Evolutionary conservation across 2,329 filamentous ascomycete species (phyloP), one percentile per base, ranked within the genome.

Genomic region (Fusarium subglutinans): DNA sequence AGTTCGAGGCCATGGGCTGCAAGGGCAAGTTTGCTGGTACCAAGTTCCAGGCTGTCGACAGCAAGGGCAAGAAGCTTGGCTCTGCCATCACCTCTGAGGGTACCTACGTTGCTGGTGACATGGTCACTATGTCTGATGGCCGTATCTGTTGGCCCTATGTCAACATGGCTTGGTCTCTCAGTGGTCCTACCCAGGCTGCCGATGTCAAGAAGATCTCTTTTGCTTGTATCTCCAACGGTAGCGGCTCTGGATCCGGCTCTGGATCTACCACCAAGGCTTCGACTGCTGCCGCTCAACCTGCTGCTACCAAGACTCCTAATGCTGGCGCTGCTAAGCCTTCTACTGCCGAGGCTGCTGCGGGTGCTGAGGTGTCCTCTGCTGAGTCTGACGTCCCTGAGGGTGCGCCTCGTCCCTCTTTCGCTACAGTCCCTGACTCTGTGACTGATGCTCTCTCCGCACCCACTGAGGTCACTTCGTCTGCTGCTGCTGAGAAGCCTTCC

Each of bases 61-160:
- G 80, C 60, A 79, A 83, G 18, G 90, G 89, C 5, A 80, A 83
- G 59, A 88, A 85, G 77, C 81, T 90, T 41, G 89, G 89, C 26
- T 81, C 84, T 22, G 80, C 87, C 3, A 76, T 90, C 66, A 83
- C 82, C 61, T 85, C 84, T n/a, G 84, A 79, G 18, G 84, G 90
- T 77, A 86, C 87, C n/a, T 89, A 85, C 74, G 88, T 91, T 51
- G 87, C 89, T 13, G 90, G 90, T 44, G 90, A 91, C 75, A 90
- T 91, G 84, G 88, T 89, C 17, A 90, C 87, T 38, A 87, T 90
- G 83, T 75, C 81, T n/a, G 87, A 90, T 68, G 87, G 87, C 28
- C 84, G 87, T 54, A 84, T 91, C 75, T 91, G 90, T 84, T 91
- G 88, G 88, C 88, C 88, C 33, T 90, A 90, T 70, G 87, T 89